Evolutionary conservation across 495 filamentous ascomycete genomes (phyloP).

Genomic region (Glutinoglossum americanum): DNA sequence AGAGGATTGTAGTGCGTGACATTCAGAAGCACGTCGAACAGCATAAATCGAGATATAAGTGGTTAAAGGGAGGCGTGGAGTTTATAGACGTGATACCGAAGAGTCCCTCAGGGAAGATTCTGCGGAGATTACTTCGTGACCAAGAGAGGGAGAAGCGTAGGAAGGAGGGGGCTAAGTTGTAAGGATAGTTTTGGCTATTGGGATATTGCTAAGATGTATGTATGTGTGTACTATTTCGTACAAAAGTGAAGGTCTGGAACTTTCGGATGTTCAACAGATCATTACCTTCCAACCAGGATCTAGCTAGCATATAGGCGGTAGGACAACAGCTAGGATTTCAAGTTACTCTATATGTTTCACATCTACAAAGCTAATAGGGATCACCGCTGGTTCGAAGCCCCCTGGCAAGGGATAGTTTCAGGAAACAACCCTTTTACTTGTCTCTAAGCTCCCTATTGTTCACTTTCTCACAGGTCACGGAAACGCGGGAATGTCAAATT

Average conservation of each 20-base stretch:
- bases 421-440: no score
- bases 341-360: no score
- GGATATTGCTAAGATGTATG: neutral
- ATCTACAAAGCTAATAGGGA: no score
- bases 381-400: no score
- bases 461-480: no score
- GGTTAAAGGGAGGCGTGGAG: constrained; percentile 65
- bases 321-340: neutral
- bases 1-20: constrained; percentile 33
- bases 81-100: constrained; percentile 66
- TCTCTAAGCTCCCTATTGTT: no score
- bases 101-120: constrained; percentile 82
- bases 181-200: neutral
- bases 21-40: constrained; percentile 61
- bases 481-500: no score
- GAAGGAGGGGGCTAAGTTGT: neutral
- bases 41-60: constrained; percentile 74
- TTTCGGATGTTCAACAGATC: neutral
- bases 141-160: neutral
- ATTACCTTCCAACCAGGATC: neutral
- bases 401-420: no score
- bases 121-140: constrained; percentile 61
- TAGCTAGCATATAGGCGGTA: neutral
- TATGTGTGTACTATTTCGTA: neutral
- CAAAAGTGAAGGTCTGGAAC: neutral